Evolutionary conservation across 2,329 filamentous ascomycete species (phyloP).

Genomic region (Trichoderma aggressivum): DNA sequence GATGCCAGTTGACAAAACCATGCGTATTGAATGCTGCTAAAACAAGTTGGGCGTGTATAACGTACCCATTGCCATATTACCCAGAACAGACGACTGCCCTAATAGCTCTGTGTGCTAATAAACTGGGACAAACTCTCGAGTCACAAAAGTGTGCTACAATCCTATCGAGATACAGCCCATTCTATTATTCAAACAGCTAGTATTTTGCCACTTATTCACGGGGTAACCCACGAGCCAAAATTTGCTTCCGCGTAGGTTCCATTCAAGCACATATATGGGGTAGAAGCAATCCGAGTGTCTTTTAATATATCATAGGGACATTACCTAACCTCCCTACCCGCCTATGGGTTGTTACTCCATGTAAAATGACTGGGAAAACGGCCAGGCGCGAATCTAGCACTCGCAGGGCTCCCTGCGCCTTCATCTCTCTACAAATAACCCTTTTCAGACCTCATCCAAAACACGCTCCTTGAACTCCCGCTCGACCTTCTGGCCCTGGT

Average conservation of each 20-base stretch:
- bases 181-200: neutral
- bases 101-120: neutral
- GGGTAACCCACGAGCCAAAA: neutral
- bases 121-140: neutral
- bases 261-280: neutral
- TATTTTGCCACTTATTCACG: neutral
- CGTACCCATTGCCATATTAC: neutral
- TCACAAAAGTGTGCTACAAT: neutral
- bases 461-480: conserved; percentile 99
- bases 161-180: neutral
- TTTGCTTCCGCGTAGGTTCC: neutral
- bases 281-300: conserved; percentile 28
- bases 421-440: conserved; percentile 30
- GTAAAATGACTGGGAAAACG: conserved; percentile 44
- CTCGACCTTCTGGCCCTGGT: conserved; percentile 98
- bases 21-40: neutral
- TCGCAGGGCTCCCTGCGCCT: conserved; percentile 32
- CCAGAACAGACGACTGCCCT: neutral
- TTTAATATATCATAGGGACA: conserved; percentile 39
- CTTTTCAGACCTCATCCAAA: conserved; percentile 83
- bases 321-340: conserved; percentile 38
- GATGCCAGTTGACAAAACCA: neutral
- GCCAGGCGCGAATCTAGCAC: conserved; percentile 35
- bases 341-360: conserved; percentile 44
- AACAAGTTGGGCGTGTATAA: neutral